phyloP scores from a whole-genome alignment of 2,329 filamentous ascomycete species.

The Phialophora macrospora region DNA sequence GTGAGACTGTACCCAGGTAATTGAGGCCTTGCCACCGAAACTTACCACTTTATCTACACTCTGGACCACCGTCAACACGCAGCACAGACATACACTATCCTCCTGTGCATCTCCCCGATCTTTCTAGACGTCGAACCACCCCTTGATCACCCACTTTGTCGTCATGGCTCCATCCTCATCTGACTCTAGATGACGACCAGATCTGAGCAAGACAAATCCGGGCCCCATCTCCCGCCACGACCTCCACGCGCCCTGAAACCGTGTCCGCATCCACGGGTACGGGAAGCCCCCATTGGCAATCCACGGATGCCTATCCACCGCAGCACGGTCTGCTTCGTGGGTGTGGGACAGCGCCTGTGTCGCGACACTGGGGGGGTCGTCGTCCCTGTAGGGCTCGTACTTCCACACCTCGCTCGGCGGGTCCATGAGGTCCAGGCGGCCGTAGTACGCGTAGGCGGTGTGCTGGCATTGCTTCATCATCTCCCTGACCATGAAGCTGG shows the following conservation, averaged over 20 bases:
- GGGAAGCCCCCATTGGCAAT: neutral
- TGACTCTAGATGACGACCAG: neutral
- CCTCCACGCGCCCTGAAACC: neutral
- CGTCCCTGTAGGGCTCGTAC: slow-evolving; percentile 5
- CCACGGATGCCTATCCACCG: neutral
- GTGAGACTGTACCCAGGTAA: neutral
- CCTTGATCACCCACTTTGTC: slow-evolving; percentile 22
- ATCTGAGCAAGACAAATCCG: neutral
- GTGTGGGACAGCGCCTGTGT: neutral
- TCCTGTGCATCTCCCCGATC: neutral
- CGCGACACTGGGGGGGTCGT: neutral
- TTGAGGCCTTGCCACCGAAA: neutral
- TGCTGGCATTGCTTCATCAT: slow-evolving; percentile 17
- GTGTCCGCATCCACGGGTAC: neutral
- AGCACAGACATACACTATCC: neutral
- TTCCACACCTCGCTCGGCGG: slow-evolving; percentile 25
- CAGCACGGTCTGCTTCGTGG: neutral
- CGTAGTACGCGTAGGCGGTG: slow-evolving; percentile 25
- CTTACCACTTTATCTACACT: neutral
- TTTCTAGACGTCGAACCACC: slow-evolving; percentile 17
- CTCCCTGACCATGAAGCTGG: slow-evolving; percentile 15
- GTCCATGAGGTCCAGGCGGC: slow-evolving; percentile 20
- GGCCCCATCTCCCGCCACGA: neutral
- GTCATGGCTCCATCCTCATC: neutral
- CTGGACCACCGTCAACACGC: neutral